Conservation (phyloP, 2,329 filamentous ascomycete genomes). For the Cercospora beticola region DNA sequence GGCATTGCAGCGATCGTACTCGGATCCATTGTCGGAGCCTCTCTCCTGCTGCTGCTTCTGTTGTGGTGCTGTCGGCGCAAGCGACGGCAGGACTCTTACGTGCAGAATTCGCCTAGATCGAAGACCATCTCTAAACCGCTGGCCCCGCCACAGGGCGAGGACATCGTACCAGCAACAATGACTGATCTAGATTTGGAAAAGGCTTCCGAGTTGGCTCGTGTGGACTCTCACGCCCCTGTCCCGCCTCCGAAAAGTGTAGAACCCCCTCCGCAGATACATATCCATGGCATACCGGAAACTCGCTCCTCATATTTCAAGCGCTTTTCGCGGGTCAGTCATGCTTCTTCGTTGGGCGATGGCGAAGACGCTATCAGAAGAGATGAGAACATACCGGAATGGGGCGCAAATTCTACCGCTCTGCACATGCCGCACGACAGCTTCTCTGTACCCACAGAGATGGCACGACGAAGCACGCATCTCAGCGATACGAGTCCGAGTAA, state of each 20-base stretch:
- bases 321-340: slow-evolving; percentile 39
- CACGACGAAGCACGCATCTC: slow-evolving; percentile 37
- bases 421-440: slow-evolving; percentile 47
- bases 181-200: slow-evolving; percentile 43
- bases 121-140: slow-evolving; percentile 47
- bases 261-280: slow-evolving; percentile 42
- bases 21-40: slow-evolving; percentile 32
- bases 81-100: slow-evolving; percentile 20
- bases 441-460: slow-evolving; percentile 44
- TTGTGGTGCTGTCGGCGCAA: slow-evolving; percentile 32
- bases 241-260: slow-evolving; percentile 27
- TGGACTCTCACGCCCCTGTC: slow-evolving; percentile 13
- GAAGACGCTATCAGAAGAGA: slow-evolving; percentile 43
- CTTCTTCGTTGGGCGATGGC: slow-evolving; percentile 41
- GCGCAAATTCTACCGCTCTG: slow-evolving; percentile 38
- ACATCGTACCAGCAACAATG: slow-evolving; percentile 28
- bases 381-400: slow-evolving; percentile 43
- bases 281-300: slow-evolving; percentile 31
- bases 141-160: slow-evolving; percentile 35
- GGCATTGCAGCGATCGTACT: slow-evolving; percentile 39
- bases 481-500: slow-evolving; percentile 32
- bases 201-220: slow-evolving; percentile 29
- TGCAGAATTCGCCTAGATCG: slow-evolving; percentile 20
- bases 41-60: slow-evolving; percentile 27
- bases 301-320: slow-evolving; percentile 33